phyloP scores from a whole-genome alignment of 495 filamentous ascomycete species.

The Cercophora sp. region DNA sequence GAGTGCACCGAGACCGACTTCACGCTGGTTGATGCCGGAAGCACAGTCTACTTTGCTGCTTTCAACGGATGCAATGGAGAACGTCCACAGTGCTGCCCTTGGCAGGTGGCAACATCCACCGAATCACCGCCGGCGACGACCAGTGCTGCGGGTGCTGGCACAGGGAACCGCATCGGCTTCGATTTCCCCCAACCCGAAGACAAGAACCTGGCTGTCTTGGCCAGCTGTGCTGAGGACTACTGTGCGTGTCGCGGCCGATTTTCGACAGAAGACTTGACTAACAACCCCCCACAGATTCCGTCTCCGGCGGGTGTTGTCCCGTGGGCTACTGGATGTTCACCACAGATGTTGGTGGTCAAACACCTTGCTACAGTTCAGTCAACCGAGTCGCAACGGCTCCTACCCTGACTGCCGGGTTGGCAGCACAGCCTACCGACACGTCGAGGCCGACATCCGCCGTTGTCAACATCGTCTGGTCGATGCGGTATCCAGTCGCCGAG shows the following conservation, averaged over 20 bases:
- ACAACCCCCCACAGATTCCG: too few species aligned
- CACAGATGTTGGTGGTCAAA: constrained; percentile 18
- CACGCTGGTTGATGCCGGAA: constrained; percentile 25
- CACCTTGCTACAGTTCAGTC: constrained; percentile 25
- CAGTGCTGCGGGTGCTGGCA: background rate
- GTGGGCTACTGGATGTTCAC: constrained; percentile 26
- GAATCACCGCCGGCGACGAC: background rate
- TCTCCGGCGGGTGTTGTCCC: too few species aligned
- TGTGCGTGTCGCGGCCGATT: too few species aligned
- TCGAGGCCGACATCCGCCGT: constrained; percentile 25
- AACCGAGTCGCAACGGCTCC: constrained; percentile 6
- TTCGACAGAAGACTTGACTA: too few species aligned
- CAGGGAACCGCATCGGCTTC: constrained; percentile 3
- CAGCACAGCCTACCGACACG: constrained; percentile 9
- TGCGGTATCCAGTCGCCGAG: constrained; percentile 20
- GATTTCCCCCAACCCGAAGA: constrained; percentile 20
- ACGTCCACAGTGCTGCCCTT: constrained; percentile 28
- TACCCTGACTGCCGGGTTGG: constrained; percentile 15
- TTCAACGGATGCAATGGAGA: constrained; percentile 25
- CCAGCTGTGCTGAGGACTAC: constrained; percentile 25
- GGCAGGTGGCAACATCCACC: constrained; percentile 13
- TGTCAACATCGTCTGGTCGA: constrained; percentile 28
- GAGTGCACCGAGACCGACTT: constrained; percentile 22
- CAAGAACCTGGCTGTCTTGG: constrained; percentile 3
- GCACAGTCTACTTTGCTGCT: constrained; percentile 22